phyloP scores from a whole-genome alignment of 2,329 filamentous ascomycete genomes.

The Beauveria caledonica region DNA sequence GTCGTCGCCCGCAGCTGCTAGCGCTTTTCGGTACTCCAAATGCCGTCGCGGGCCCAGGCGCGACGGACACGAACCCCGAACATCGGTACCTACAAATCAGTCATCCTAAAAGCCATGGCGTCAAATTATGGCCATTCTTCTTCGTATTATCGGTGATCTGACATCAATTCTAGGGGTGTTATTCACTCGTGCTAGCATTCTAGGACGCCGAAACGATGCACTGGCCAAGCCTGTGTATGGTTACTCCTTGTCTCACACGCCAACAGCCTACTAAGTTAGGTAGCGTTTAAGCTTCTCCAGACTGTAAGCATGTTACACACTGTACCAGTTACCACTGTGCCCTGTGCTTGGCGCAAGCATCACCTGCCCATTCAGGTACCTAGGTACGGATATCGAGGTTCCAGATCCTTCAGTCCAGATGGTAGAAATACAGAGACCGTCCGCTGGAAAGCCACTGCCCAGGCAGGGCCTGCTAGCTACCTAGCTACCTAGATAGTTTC shows the following conservation, averaged over 20 bases:
- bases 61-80: not conserved
- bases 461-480: not conserved
- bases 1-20: not conserved
- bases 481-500: not conserved
- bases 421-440: too few species aligned
- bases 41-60: conserved; percentile 7
- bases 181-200: not conserved
- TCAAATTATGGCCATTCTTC: not conserved
- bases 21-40: not conserved
- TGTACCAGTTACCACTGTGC: not conserved
- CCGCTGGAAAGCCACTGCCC: not conserved
- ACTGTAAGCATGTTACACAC: too few species aligned
- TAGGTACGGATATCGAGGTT: too few species aligned
- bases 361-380: too few species aligned
- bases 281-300: conserved; percentile 1
- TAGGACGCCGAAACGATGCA: not conserved
- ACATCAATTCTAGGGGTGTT: not conserved
- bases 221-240: not conserved
- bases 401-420: not conserved
- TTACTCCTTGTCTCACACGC: not conserved
- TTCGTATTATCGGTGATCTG: not conserved
- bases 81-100: not conserved
- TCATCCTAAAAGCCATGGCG: not conserved
- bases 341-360: not conserved
- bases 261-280: not conserved